Evolutionary conservation across 1,284 basidiomycete genomes (phyloP), one percentile per base, ranked within the genome.

Genomic region (Bjerkandera adusta): DNA sequence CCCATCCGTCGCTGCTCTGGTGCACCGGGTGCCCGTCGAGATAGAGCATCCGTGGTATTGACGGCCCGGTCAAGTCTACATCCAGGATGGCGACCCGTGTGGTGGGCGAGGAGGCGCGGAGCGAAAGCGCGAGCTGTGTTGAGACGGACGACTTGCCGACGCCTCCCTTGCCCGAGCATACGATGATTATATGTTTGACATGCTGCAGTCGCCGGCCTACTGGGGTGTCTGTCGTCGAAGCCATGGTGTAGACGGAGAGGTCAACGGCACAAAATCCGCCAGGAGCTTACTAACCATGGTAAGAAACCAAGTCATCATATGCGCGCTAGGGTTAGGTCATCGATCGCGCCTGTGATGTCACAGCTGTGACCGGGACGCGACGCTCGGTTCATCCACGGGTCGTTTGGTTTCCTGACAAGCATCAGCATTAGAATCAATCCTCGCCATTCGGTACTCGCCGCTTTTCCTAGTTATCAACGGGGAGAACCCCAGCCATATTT

Each of bases 121-220:
- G 81, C 45, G 86, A 91, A 27, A 99, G 79, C 0, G 96, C 96
- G 10, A 99, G 81, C 60, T 99, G 97, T 1, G 90, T 83, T 2
- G 93, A 86, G 12, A 98, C 90, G 0, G 93, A 97, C 8, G 94
- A 97, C 72, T 99, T 99, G 51, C 97, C 97, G 30, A 99, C 96
- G 30, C 97, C 97, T 33, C 96, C 96, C 68, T 99, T 99, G 16
- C 96, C 96, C 1, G 93, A 92, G 36, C 96, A 79, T 45, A 99
- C 94, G 55, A 98, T 85, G 58, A 99, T 84, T 65, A 98, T 84
- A 62, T 93, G 81, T 58, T 89, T 88, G 52, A 98, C 85, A 3
- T 73, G 72, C 49, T 75, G 68, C 26, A 96, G 72, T 39, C 90
- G 83, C 39, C 77, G 71, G 2, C 72, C 69, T 16, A 85, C 72